phyloP scores from a whole-genome alignment of 495 filamentous ascomycete genomes.

The Trichocladium antarcticum region DNA sequence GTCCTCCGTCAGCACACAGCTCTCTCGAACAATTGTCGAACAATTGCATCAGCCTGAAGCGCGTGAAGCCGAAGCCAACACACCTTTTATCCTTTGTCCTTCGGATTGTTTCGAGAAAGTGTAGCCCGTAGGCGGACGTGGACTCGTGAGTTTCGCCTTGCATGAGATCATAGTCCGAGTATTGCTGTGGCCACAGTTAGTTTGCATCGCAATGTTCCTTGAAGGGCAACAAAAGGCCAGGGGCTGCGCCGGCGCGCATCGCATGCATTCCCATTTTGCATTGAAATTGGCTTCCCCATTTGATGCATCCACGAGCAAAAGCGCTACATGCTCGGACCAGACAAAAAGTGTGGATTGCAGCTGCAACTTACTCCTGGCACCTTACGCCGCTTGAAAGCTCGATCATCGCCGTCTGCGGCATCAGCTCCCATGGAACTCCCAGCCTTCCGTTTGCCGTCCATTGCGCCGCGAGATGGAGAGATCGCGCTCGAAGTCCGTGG shows the following conservation, averaged over 20 bases:
- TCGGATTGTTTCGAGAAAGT: constrained; percentile 53
- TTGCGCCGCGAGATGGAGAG: constrained; percentile 26
- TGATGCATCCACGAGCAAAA: not conserved
- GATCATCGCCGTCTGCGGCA: constrained; percentile 39
- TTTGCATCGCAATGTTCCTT: no score
- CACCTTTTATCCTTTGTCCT: constrained; percentile 64
- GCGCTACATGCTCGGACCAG: not conserved
- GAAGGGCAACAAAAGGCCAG: no score
- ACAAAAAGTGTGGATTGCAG: not conserved
- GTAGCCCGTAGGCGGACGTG: constrained; percentile 56
- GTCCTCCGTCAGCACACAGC: constrained; percentile 8
- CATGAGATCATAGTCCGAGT: constrained; percentile 29
- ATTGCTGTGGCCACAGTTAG: constrained; percentile 20
- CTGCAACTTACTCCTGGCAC: constrained; percentile 28
- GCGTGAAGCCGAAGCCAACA: constrained; percentile 7
- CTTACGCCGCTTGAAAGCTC: constrained; percentile 51
- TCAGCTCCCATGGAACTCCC: constrained; percentile 29
- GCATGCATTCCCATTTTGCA: not conserved
- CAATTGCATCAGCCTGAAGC: no score
- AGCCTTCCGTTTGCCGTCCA: constrained; percentile 63
- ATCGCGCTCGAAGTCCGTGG: no score
- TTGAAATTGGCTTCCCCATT: not conserved
- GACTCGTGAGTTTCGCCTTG: constrained; percentile 48
- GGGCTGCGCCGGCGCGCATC: no score
- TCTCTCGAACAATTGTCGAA: no score